phyloP scores from a whole-genome alignment of 2,329 filamentous ascomycete species.

The Tetracladium maxilliforme region DNA sequence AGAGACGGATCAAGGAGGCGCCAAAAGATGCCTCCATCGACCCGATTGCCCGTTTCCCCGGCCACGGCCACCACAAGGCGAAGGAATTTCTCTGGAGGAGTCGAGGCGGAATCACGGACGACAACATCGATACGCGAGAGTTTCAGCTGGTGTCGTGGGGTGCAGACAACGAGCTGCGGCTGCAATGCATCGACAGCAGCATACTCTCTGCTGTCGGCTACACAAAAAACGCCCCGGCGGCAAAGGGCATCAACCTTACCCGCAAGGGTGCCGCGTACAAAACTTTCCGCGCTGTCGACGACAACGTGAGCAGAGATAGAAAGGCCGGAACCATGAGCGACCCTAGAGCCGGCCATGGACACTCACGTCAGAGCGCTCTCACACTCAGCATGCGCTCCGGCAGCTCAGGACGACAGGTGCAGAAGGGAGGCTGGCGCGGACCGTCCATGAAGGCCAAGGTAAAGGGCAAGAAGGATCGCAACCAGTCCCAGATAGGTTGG shows the following conservation, averaged over 20 bases:
- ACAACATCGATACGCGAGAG: conserved; percentile 67
- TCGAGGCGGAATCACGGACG: conserved; percentile 49
- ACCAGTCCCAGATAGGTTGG: conserved; percentile 43
- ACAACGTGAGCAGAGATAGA: conserved; percentile 42
- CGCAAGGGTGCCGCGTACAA: conserved; percentile 76
- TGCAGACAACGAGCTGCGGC: conserved; percentile 65
- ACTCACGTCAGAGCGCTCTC: conserved; percentile 17
- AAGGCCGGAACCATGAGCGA: conserved; percentile 47
- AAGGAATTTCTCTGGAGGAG: conserved; percentile 88
- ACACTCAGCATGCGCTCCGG: conserved; percentile 9
- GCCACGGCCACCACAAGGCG: conserved; percentile 50
- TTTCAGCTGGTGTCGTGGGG: conserved; percentile 93
- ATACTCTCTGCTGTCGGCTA: conserved; percentile 58
- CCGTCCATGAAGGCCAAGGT: conserved; percentile 15
- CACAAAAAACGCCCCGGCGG: conserved; percentile 50
- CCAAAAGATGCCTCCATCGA: conserved; percentile 26
- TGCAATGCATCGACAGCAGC: conserved; percentile 57
- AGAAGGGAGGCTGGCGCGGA: conserved; percentile 4
- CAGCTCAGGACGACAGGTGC: no score
- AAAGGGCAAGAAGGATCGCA: conserved; percentile 12
- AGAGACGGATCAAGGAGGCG: conserved; percentile 30
- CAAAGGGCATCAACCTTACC: conserved; percentile 55
- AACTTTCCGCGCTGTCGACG: conserved; percentile 66
- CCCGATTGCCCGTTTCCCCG: conserved; percentile 42
- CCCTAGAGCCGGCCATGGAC: conserved; percentile 29